Base-by-base conservation (phyloP, 805 yeast genomes). In the Cyberlindnera mississippiensis region DNA sequence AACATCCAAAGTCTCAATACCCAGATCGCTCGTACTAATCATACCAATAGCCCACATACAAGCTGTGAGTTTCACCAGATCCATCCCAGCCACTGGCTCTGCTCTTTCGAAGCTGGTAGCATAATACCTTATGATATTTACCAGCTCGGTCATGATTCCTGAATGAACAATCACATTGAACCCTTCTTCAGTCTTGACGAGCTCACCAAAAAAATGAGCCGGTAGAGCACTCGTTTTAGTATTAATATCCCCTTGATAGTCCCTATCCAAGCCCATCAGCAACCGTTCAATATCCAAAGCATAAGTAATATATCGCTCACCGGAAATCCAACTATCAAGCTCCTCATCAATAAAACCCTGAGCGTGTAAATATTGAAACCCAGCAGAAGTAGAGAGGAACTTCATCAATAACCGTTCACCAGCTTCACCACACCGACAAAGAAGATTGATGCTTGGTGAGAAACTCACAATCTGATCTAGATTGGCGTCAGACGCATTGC, bases 31-130 rank as follows among this genome's bases (percentile, higher is more conserved):
- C 1, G 89, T 76, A 2, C 90, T 90, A 24, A 90, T 78, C 53
- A 82, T 80, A 0, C 96, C 97, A 27, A 87, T 69, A 2, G 95
- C 81, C 97, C 97, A 91, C 28, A 91, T 53, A 27, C 83, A 76
- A 10, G 90, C 85, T 56, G 86, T 87, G 19, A 91, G 60, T 47
- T 71, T 72, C 8, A 66, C 27, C 15, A 68, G 45, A 15, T 63
- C 62, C 6, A 69, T 68, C 5, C 64, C 65, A 6, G 57, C 29
- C 10, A 39, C 42, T 7, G 48, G 52, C 4, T 15, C 37, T 2
- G 28, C 19, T 30, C 52, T 55, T 11, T 51, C 55, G 5, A 60
- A 37, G 8, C 48, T 48, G 15, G 55, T 48, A 0, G 62, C 52
- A 50, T 66, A 67, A 17, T 48, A 51, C 26, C 67, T 57, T n/a